Base-by-base conservation (phyloP, 306 rosid species). In the Vigna hirtella region DNA sequence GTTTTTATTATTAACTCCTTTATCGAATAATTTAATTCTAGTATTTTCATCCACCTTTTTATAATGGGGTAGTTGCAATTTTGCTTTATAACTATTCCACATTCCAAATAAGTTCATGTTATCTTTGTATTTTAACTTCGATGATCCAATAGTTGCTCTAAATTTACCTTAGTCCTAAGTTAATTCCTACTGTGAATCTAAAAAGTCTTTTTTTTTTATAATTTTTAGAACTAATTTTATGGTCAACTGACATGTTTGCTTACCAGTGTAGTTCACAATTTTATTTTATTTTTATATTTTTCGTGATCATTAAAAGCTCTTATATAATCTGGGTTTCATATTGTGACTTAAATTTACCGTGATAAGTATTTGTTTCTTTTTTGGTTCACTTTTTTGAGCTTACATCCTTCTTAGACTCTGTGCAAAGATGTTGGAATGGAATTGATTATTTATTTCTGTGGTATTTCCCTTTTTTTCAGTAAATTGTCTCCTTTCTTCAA, bases 401-500 rank as follows among this genome's bases (percentile, higher is more conserved):
- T 63, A 38, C 55, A 65, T n/a, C 14, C 47, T 63, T 66, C 18
- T 67, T 17, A 13, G 51, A 51, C 45, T 18, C 24, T 43, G n/a
- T 1, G 65, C 28, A 66, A 26, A 76, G 40, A 55, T 57, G 53
- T 64, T 73, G 66, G 45, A 61, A 73, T 65, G 34, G 65, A 69
- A 38, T 66, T 48, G 63, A 68, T 65, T 66, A 43, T 20, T 40
- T 14, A 66, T 30, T 18, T 73, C 56, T 66, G 17, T 20, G 50
- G 73, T 76, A 74, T 58, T 77, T 61, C 43, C 48, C 48, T 17
- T 77, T 72, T 26, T 18, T 57, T 75, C 38, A 42, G 52, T 66
- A 56, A 11, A 3, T 26, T 36, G 3, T 32, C 40, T 68, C 70
- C 14, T 47, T 57, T 72, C 28, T 48, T 65, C 55, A 6, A 45